Evolutionary conservation across 306 rosid species (phyloP).

Genomic region (Prinsepia uniflora): DNA sequence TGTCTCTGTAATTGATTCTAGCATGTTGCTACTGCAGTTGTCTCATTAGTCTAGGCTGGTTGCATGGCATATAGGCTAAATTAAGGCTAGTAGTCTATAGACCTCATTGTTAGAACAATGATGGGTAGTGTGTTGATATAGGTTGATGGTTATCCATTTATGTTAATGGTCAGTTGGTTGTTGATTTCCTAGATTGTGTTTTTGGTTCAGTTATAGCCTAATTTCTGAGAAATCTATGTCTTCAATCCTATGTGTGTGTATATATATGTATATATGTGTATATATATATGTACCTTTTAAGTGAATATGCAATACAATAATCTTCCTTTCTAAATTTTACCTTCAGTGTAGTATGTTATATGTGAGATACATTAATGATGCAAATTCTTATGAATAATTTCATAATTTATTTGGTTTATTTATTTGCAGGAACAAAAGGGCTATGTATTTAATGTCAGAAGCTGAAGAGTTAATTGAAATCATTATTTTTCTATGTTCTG

Average conservation of each 20-base stretch:
- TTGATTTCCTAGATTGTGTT: background rate
- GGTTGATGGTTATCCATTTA: background rate
- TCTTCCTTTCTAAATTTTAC: background rate
- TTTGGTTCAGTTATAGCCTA: background rate
- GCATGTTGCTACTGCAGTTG: background rate
- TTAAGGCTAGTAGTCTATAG: background rate
- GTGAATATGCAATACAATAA: background rate
- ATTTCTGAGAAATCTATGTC: background rate
- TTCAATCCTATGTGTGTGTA: background rate
- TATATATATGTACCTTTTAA: too few relatives aligned
- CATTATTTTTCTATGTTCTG: constrained; percentile 63
- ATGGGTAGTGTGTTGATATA: background rate
- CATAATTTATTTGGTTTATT: constrained; percentile 15
- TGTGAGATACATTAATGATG: background rate
- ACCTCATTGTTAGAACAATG: background rate
- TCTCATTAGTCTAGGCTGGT: background rate
- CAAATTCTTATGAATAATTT: constrained; percentile 10
- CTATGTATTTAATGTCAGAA: constrained; percentile 59
- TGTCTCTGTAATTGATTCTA: constrained; percentile 12
- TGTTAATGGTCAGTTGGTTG: background rate
- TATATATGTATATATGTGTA: too few relatives aligned
- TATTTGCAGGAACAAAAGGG: constrained; percentile 52
- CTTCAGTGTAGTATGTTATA: background rate
- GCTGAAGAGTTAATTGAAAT: constrained; percentile 73
- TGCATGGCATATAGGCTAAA: background rate